phyloP scores from a whole-genome alignment of 2,329 filamentous ascomycete species.

The Ascochyta fabae region DNA sequence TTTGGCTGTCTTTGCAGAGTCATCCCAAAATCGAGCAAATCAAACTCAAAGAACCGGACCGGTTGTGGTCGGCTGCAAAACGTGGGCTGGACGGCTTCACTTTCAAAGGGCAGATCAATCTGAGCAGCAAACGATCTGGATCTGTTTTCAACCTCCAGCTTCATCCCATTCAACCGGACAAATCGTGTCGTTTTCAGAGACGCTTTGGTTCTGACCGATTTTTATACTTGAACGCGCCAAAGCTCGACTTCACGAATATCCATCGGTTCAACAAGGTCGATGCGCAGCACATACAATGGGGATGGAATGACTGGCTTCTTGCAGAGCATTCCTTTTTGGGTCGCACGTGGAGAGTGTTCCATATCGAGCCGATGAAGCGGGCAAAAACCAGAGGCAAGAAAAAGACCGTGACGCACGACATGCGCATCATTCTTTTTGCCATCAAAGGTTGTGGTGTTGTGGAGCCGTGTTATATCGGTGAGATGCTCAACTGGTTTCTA shows the following conservation, averaged over 20 bases:
- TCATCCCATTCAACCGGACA: slow-evolving; percentile 35
- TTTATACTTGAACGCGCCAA: slow-evolving; percentile 49
- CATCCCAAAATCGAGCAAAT: slow-evolving; percentile 4
- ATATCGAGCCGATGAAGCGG: slow-evolving; percentile 47
- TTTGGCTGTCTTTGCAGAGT: slow-evolving; percentile 29
- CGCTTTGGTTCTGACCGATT: slow-evolving; percentile 51
- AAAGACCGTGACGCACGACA: slow-evolving; percentile 21
- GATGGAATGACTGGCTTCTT: slow-evolving; percentile 46
- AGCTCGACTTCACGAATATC: slow-evolving; percentile 3
- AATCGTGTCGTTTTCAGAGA: slow-evolving; percentile 47
- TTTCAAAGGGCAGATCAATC: slow-evolving; percentile 41
- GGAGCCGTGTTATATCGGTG: slow-evolving; percentile 20
- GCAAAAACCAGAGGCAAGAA: slow-evolving; percentile 33
- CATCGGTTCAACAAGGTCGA: slow-evolving; percentile 5
- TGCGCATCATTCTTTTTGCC: slow-evolving; percentile 47
- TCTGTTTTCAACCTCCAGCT: slow-evolving; percentile 37
- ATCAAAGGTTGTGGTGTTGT: slow-evolving; percentile 40
- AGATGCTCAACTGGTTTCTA: slow-evolving; percentile 52
- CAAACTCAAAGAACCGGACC: slow-evolving; percentile 19
- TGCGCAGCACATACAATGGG: slow-evolving; percentile 23
- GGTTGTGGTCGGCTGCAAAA: slow-evolving; percentile 36
- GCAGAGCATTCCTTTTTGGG: slow-evolving; percentile 50
- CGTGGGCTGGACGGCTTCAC: slow-evolving; percentile 36
- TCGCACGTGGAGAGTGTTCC: slow-evolving; percentile 51
- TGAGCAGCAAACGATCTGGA: slow-evolving; percentile 21